Percentiles rank a stretch among this genome's conserved stretches.
These are phyloP conservation scores for Peronospora destructor DNA, from an alignment of 352 stramenopile species.

Conservation along the genomic window DNA sequence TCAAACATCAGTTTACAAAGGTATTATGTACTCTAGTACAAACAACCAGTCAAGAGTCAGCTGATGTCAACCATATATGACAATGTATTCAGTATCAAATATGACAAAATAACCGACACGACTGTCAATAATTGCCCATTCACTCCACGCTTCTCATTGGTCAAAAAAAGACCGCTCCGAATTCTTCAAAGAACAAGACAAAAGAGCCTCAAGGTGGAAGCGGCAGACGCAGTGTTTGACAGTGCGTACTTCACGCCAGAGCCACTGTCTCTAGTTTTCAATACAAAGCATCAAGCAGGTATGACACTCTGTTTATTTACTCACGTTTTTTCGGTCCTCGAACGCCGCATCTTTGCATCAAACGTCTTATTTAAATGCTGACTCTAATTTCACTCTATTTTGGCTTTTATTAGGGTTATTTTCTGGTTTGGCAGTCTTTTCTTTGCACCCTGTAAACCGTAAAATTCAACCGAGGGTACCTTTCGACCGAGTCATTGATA, in stretches of 20 bases:
- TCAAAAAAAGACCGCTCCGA: neutral
- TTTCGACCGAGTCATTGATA: constrained; percentile 10
- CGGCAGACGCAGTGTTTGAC: constrained; percentile 11
- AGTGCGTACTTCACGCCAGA: constrained; percentile 6
- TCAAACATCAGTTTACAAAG: too few relatives aligned
- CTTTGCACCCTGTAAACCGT: too few relatives aligned
- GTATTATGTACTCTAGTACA: too few relatives aligned
- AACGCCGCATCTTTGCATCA: neutral
- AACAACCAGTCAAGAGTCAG: too few relatives aligned
- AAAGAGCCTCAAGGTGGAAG: constrained; percentile 14
- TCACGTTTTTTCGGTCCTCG: too few relatives aligned
- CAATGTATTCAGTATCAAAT: too few relatives aligned
- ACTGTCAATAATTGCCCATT: too few relatives aligned
- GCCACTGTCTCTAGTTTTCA: neutral
- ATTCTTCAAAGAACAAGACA: constrained; percentile 32
- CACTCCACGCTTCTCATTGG: constrained; percentile 1
- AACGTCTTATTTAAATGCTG: constrained; percentile 3
- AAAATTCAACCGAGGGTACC: neutral
- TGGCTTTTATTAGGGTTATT: too few relatives aligned
- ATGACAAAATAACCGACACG: too few relatives aligned
- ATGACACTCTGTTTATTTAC: neutral
- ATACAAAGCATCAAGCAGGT: constrained; percentile 10
- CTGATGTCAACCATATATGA: too few relatives aligned
- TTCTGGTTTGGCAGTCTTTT: too few relatives aligned
- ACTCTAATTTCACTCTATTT: neutral